A percentile compares a stretch with the other conserved stretches of the same genome.
Evolutionary conservation across 768 basidiomycete species (phyloP).

Genomic region (Lepiota brunneoincarnata): DNA sequence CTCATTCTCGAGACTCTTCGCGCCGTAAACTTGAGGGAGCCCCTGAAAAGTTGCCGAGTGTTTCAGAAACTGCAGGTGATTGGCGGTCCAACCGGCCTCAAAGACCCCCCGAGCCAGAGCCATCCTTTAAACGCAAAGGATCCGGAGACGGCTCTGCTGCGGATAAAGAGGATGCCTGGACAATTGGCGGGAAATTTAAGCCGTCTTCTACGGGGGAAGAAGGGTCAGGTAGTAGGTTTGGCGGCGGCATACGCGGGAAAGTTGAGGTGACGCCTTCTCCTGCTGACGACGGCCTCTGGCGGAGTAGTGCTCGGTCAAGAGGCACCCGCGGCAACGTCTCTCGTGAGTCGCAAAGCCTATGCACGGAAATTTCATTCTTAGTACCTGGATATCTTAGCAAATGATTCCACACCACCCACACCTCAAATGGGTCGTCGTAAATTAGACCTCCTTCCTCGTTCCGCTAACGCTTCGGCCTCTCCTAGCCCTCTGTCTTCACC

Average conservation of each 20-base stretch:
- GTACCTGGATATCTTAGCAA: conserved; percentile 41
- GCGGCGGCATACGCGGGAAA: conserved; percentile 45
- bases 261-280: conserved; percentile 48
- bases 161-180: conserved; percentile 79
- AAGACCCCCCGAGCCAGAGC: conserved; percentile 45
- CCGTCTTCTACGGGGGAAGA: conserved; percentile 44
- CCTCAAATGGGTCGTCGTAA: conserved; percentile 78
- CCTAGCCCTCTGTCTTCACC: conserved; percentile 81
- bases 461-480: conserved; percentile 59
- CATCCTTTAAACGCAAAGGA: conserved; percentile 49
- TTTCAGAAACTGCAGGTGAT: conserved; percentile 62
- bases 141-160: conserved; percentile 55
- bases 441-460: conserved; percentile 83
- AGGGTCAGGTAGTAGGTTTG: conserved; percentile 38
- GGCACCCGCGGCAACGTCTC: conserved; percentile 51
- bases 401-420: conserved; percentile 73
- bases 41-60: conserved; percentile 38
- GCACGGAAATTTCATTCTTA: neutral
- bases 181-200: conserved; percentile 72
- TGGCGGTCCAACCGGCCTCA: conserved; percentile 65
- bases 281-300: conserved; percentile 73
- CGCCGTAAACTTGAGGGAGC: conserved; percentile 68
- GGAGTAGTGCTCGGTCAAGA: conserved; percentile 41
- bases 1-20: conserved; percentile 59
- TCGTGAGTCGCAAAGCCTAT: conserved; percentile 42